phyloP scores from a whole-genome alignment of 1,284 basidiomycete genomes.

The Ustilago cynodontis region DNA sequence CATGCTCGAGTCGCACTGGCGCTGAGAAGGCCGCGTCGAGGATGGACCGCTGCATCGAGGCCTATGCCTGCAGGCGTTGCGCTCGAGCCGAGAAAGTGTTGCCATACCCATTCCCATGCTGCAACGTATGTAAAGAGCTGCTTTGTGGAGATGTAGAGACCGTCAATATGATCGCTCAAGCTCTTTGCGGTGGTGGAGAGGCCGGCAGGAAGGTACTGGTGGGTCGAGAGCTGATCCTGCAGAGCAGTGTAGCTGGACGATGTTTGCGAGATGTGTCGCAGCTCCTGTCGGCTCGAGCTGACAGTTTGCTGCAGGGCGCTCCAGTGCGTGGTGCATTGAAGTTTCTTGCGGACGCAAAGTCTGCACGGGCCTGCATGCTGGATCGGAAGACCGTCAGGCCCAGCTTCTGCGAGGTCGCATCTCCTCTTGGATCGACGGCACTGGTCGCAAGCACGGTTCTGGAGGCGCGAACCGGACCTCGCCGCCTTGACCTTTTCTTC shows the following conservation, averaged over 20 bases:
- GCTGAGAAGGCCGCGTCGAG: slow-evolving; percentile 36
- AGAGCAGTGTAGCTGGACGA: slow-evolving; percentile 43
- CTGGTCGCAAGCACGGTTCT: slow-evolving; percentile 51
- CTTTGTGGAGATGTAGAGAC: slow-evolving; percentile 44
- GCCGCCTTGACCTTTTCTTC: slow-evolving; percentile 42
- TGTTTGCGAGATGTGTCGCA: slow-evolving; percentile 45
- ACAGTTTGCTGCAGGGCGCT: slow-evolving; percentile 44
- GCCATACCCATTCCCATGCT: slow-evolving; percentile 48
- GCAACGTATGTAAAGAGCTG: slow-evolving; percentile 45
- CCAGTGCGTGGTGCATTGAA: slow-evolving; percentile 50
- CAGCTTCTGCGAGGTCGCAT: slow-evolving; percentile 46
- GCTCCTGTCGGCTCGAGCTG: slow-evolving; percentile 48
- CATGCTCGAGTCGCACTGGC: slow-evolving; percentile 22
- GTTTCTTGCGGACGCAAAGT: slow-evolving; percentile 49
- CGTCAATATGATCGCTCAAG: slow-evolving; percentile 37
- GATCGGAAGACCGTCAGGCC: slow-evolving; percentile 37
- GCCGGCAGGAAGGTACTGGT: slow-evolving; percentile 30
- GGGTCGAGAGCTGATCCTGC: slow-evolving; percentile 44
- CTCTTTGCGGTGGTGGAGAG: slow-evolving; percentile 32
- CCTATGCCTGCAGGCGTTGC: slow-evolving; percentile 34
- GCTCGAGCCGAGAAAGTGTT: slow-evolving; percentile 38
- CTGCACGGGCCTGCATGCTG: slow-evolving; percentile 43
- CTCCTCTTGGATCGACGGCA: slow-evolving; percentile 48
- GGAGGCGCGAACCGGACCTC: slow-evolving; percentile 46
- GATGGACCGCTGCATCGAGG: slow-evolving; percentile 31